Base-by-base conservation (phyloP, 2,329 filamentous ascomycete species). In the Rutstroemia sp. region DNA sequence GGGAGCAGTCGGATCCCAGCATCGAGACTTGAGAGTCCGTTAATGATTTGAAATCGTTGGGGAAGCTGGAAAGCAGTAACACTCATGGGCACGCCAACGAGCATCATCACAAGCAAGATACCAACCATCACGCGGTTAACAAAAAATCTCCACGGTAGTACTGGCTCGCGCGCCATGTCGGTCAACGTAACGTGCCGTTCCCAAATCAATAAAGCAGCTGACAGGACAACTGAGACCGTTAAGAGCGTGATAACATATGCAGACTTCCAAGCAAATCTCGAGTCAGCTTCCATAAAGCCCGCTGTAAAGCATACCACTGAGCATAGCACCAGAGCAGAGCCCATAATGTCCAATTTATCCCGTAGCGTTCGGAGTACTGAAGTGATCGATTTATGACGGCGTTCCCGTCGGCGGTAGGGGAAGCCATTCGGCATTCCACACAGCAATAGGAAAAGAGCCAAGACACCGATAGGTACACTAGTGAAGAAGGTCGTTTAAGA, bases 271-370 rank as follows among this genome's bases (percentile, higher is more conserved):
- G 71, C 60, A 51, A 74, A 76, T 8, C 66, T 66, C 16, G 69
- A 63, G 4, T 75, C 75, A 6, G 67, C 75, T 59, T 76, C 69
- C 51, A 78, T 72, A n/a, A 79, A 66, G 1, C 72, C 74, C 42
- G 76, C 73, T 16, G 77, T 71, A n/a, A 78, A 60, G 2, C 78
- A 66, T 2, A 75, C 69, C 0, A 75, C 75, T 2, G 71, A 70
- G 0, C 68, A 69, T 4, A 78, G 66, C 1, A 72, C 62, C 1
- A 76, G 49, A 38, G 69, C 54, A 7, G 64, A 48, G 9, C 61
- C 64, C 6, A 46, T 30, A 4, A 38, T 9, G 36, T 53, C 40
- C 16, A 53, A 8, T 9, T 23, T 45, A 42, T 9, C 39, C 39
- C 7, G 16, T 42, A 8, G 12, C 16, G 10, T 42, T 42, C 16